Percentiles rank a stretch among this genome's conserved stretches.
Conservation (phyloP, 352 stramenopile genomes). For the Globisporangium irregulare region DNA sequence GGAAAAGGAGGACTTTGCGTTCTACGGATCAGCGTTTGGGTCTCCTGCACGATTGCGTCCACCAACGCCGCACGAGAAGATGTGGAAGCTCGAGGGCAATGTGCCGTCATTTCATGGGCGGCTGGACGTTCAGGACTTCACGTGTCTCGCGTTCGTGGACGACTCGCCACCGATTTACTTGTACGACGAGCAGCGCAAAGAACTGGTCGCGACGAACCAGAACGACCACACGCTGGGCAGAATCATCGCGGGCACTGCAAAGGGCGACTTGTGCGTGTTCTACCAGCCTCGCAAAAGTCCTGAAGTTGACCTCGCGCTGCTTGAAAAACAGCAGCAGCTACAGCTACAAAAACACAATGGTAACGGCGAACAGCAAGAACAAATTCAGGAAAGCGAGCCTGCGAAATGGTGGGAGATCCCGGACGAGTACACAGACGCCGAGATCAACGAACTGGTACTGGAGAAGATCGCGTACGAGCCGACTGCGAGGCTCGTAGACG, state of each 20-base stretch:
- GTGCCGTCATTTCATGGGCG: slow-evolving; percentile 65
- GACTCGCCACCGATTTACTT: slow-evolving; percentile 57
- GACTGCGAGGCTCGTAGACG: slow-evolving; percentile 50
- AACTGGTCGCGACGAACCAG: slow-evolving; percentile 35
- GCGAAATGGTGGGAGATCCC: slow-evolving; percentile 79
- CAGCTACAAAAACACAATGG: background rate
- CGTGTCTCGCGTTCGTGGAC: slow-evolving; percentile 61
- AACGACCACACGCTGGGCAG: slow-evolving; percentile 59
- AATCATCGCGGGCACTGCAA: slow-evolving; percentile 58
- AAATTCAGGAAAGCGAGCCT: slow-evolving; percentile 29
- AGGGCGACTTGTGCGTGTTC: slow-evolving; percentile 68
- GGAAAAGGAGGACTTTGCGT: slow-evolving; percentile 55
- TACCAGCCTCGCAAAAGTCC: slow-evolving; percentile 50
- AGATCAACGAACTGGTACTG: slow-evolving; percentile 60
- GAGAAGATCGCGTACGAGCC: slow-evolving; percentile 62
- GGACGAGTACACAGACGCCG: slow-evolving; percentile 54
- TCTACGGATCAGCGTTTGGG: slow-evolving; percentile 61
- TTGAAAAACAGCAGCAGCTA: slow-evolving; percentile 15
- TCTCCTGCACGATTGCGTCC: slow-evolving; percentile 41
- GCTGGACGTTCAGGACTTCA: slow-evolving; percentile 73
- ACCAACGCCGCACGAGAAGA: slow-evolving; percentile 52
- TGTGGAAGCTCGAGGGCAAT: slow-evolving; percentile 76
- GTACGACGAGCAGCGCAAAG: slow-evolving; percentile 48
- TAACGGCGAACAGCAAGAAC: background rate
- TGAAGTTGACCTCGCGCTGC: slow-evolving; percentile 25